A percentile compares a stretch with the other conserved stretches of the same genome.
phyloP scores from a whole-genome alignment of 2,329 filamentous ascomycete genomes.

The Macrophomina pseudophaseolina region DNA sequence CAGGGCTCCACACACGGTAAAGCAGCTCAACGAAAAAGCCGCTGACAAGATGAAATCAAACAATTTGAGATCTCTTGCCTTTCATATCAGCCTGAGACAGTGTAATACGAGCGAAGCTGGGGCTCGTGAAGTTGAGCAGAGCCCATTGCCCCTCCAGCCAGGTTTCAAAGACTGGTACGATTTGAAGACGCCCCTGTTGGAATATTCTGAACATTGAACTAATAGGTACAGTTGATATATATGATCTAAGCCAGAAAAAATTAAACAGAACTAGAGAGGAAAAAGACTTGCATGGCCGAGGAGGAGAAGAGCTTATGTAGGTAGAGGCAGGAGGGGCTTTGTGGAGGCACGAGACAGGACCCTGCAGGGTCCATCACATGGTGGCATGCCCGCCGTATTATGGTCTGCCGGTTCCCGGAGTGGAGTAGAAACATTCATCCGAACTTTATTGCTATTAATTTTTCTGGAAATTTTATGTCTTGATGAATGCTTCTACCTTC shows the following conservation, averaged over 20 bases:
- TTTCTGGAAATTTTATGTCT: too few relatives aligned
- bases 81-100: conserved; percentile 75
- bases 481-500: too few relatives aligned
- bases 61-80: conserved; percentile 32
- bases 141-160: conserved; percentile 66
- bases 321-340: background rate
- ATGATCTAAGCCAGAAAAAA: conserved; percentile 23
- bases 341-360: background rate
- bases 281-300: background rate
- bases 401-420: too few relatives aligned
- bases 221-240: conserved; percentile 23
- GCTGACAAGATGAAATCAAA: background rate
- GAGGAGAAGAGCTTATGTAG: background rate
- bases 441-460: too few relatives aligned
- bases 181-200: conserved; percentile 13
- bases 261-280: conserved; percentile 17
- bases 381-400: too few relatives aligned
- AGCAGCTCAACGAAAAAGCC: conserved; percentile 14
- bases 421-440: too few relatives aligned
- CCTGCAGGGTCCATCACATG: background rate
- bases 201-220: conserved; percentile 15
- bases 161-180: conserved; percentile 64
- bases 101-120: conserved; percentile 79
- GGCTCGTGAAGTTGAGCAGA: conserved; percentile 67
- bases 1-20: conserved; percentile 13